Evolutionary conservation across 2,329 filamentous ascomycete genomes (phyloP).

Genomic region (Clonostachys byssicola): DNA sequence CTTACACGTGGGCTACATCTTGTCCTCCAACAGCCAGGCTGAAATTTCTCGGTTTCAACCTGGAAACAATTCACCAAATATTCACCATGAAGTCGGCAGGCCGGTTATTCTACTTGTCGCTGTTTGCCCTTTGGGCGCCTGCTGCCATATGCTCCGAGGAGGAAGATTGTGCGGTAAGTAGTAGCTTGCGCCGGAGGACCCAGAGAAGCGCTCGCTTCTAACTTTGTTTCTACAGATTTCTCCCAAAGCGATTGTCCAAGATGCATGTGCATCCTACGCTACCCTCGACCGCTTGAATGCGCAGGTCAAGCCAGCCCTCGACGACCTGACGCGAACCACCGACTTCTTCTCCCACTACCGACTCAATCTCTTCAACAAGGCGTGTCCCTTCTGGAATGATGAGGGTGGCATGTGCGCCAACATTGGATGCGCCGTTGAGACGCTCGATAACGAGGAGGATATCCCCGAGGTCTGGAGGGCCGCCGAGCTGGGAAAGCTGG

Average conservation of each 20-base stretch:
- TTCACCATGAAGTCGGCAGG: conserved; percentile 45
- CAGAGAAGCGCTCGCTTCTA: too few species aligned
- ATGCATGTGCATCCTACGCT: conserved; percentile 91
- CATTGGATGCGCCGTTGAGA: conserved; percentile 92
- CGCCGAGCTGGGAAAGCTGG: conserved; percentile 85
- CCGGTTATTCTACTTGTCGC: conserved; percentile 49
- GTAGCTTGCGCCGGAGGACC: neutral
- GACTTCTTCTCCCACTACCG: conserved; percentile 99
- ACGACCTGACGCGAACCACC: conserved; percentile 78
- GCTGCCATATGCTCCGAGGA: conserved; percentile 6
- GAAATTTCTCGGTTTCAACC: neutral
- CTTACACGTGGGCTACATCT: too few species aligned
- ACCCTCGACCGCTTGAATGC: conserved; percentile 83
- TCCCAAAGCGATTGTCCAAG: conserved; percentile 81
- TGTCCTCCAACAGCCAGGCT: too few species aligned
- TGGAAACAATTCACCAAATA: neutral
- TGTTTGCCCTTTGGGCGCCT: conserved; percentile 50
- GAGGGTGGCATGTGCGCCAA: conserved; percentile 94
- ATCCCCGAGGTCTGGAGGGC: conserved; percentile 90
- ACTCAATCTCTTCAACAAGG: conserved; percentile 89
- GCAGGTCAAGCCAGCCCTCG: conserved; percentile 70
- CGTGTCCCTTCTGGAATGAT: conserved; percentile 95
- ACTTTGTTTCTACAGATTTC: conserved; percentile 60
- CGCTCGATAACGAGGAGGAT: conserved; percentile 90
- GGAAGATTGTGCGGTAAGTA: conserved; percentile 1